A percentile compares a stretch with the other conserved stretches of the same genome.
These are phyloP conservation scores for Fusarium verticillioides DNA, from an alignment of 2,329 filamentous ascomycete genomes.

Conservation along the genomic window DNA sequence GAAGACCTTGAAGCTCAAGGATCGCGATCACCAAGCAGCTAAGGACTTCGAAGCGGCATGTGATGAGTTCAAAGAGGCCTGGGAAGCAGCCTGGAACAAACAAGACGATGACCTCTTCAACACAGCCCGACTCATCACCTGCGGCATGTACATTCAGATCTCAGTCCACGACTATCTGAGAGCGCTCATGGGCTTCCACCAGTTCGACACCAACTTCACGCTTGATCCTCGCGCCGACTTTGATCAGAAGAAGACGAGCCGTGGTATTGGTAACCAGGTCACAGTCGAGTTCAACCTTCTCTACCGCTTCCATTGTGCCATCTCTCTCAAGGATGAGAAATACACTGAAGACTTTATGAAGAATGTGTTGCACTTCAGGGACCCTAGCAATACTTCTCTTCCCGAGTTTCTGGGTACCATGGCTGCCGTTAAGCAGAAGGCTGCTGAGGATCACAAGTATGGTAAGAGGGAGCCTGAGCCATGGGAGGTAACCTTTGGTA, in stretches of 20 bases:
- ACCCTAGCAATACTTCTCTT: not conserved
- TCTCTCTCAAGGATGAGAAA: constrained; percentile 46
- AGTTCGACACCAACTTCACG: constrained; percentile 67
- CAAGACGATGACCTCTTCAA: constrained; percentile 10
- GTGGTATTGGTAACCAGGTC: constrained; percentile 50
- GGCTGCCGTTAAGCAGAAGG: not conserved
- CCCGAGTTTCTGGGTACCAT: not conserved
- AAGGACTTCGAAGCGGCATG: not conserved
- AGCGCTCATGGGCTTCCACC: constrained; percentile 60
- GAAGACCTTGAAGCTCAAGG: not conserved
- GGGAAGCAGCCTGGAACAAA: not conserved
- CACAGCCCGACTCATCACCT: constrained; percentile 53
- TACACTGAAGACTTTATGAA: constrained; percentile 45
- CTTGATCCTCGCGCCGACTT: constrained; percentile 45
- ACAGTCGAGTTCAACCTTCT: constrained; percentile 51
- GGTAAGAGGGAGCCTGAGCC: not conserved
- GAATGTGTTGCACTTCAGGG: not conserved
- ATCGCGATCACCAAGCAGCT: not conserved
- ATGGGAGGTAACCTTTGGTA: constrained; percentile 8
- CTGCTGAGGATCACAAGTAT: not conserved
- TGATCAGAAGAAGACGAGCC: constrained; percentile 40
- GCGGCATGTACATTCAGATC: constrained; percentile 67
- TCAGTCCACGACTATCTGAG: constrained; percentile 54
- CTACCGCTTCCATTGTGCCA: constrained; percentile 50
- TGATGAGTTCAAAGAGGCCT: not conserved